Evolutionary conservation across 2,329 filamentous ascomycete species (phyloP), one percentile per base, ranked within the genome.

Genomic region (Curvularia spicifera): DNA sequence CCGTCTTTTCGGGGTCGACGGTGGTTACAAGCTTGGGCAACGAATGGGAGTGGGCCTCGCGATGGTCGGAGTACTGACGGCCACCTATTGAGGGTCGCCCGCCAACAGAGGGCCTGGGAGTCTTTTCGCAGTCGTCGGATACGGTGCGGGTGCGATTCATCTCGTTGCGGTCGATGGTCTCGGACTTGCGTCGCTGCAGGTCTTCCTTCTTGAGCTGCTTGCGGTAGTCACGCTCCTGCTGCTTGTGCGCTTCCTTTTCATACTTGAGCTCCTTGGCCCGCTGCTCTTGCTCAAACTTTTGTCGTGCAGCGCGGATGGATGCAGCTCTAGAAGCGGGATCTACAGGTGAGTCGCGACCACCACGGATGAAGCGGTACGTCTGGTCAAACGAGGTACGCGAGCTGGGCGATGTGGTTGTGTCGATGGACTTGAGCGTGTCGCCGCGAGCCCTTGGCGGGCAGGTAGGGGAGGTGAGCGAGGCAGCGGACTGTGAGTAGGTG

Each of bases 281-380:
- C 72, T 87, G 84, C 63, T 85, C 84, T 63, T 86, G 83, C 57
- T 84, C 79, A 68, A 86, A 87, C 31, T 85, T 84, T 50, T 81
- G 78, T 6, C 85, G 80, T 5, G 83, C 82, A 44, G 82, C 83
- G 53, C 83, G 81, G 9, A 87, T 84, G 4, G 81, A 81, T 18
- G 84, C 84, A 42, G 84, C 84, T 39, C 84, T 81, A 5, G 82
- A 81, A 29, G 81, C 78, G 7, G 84, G 79, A 64, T 87, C 84
- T 15, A 74, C 65, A 9, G 75, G 75, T 9, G 78, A 79, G 56
- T 82, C 83, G 33, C 80, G 77, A 26, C 78, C 80, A 39, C 78
- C 81, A 50, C 79, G 81, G 66, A 84, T 73, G 63, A 82, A 78
- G 48, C 81, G 80, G 61, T 85, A 82, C 22, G 83, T 79, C 60